These are phyloP conservation scores for Lathyrus sativus DNA, from an alignment of 306 rosid species.

Conservation along the genomic window DNA sequence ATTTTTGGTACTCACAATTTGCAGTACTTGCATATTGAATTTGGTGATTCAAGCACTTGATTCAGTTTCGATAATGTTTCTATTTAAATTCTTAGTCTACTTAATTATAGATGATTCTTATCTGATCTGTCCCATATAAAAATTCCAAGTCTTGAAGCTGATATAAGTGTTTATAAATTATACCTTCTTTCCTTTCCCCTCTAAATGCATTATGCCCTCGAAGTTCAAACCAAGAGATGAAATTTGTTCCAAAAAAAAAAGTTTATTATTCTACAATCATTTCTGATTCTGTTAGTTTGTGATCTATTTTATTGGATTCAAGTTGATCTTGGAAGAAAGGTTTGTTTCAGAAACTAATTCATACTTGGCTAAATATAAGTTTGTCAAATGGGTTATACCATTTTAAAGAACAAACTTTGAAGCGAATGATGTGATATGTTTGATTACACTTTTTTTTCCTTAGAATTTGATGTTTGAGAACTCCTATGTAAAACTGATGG, in stretches of 20 bases:
- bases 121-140: constrained; percentile 9
- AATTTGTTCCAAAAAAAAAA: not conserved
- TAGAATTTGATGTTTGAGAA: not conserved
- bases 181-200: not conserved
- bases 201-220: not conserved
- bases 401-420: not conserved
- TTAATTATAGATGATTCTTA: constrained; percentile 25
- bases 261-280: not conserved
- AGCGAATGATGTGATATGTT: not conserved
- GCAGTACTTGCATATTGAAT: constrained; percentile 66
- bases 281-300: not conserved
- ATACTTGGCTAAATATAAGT: not conserved
- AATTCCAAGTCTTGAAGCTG: constrained; percentile 15
- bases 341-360: not conserved
- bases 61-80: constrained; percentile 39
- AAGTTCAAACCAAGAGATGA: constrained; percentile 4
- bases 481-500: not conserved
- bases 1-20: constrained; percentile 49
- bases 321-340: not conserved
- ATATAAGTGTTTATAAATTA: not conserved
- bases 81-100: constrained; percentile 25
- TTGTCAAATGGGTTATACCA: not conserved
- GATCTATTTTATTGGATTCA: not conserved
- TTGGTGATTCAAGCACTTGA: constrained; percentile 58
- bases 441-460: not conserved